Base-by-base conservation (phyloP, 768 basidiomycete genomes). In the Rhizopogon sp. region DNA sequence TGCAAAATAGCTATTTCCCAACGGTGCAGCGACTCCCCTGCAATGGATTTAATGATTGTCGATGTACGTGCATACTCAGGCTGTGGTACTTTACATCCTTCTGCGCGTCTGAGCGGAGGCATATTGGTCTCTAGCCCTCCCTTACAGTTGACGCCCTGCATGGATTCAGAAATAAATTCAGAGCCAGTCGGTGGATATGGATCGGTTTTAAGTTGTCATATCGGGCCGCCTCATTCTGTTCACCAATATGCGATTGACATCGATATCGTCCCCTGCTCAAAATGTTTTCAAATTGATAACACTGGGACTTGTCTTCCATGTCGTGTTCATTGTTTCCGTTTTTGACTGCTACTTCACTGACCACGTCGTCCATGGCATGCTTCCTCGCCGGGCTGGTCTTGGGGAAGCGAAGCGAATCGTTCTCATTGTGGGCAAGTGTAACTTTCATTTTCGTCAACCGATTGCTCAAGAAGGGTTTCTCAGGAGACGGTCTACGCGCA, bases 281-380 rank as follows among this genome's bases (percentile, higher is more conserved):
- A 57, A 60, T 59, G 63, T 70, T 46, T 28, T 62, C 64, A 61
- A 72, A 54, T 72, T 89, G 14, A 76, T 92, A 14, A 56, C 80
- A 17, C 67, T 88, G 41, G 88, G 87, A 31, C 75, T 93, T 39
- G 63, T 85, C 39, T 91, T 92, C 63, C 90, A 93, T 64, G 66
- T 88, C 51, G 74, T 84, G 5, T 90, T 83, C 68, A 86, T 87
- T 52, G 79, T 76, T 37, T 83, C 86, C 3, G 82, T 77, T 14
- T 94, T 94, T 70, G 89, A 93, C 70, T 92, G 90, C 69, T 94
- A 93, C 67, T 94, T 94, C 66, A 88, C 82, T 25, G 88, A 84
- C 60, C 87, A 89, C 0, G 88, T 90, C 6, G 88, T 90, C 20
- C 78, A 84, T 74, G 88, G 88, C 49, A 90, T 91, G 87, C 66